Percentiles rank a stretch among this genome's conserved stretches.
Conservation (phyloP, 1,284 basidiomycete species). For the Ceratobasidium sp. region DNA sequence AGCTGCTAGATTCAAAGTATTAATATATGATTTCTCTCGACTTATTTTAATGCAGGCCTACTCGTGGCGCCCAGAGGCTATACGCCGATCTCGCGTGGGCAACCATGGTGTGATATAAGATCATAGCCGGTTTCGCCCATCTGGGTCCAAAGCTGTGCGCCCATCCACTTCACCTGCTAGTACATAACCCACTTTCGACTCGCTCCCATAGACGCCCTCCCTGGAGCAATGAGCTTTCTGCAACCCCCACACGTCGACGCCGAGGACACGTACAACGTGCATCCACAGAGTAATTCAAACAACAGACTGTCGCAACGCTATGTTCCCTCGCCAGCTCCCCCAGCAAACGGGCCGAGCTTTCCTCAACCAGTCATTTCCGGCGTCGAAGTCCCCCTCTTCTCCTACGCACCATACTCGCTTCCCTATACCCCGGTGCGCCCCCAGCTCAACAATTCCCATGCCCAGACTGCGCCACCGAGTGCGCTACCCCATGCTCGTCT, state of each 20-base stretch:
- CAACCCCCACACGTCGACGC: slow-evolving; percentile 15
- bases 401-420: neutral
- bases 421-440: slow-evolving; percentile 8
- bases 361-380: slow-evolving; percentile 16
- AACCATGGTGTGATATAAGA: neutral
- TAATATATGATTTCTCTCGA: neutral
- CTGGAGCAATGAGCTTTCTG: neutral
- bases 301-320: neutral
- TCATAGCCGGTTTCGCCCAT: too few relatives aligned
- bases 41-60: too few relatives aligned
- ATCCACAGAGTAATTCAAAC: neutral
- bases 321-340: neutral
- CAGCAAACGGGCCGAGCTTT: neutral
- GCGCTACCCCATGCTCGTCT: slow-evolving; percentile 4
- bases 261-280: neutral
- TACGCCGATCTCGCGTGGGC: neutral
- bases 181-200: too few relatives aligned
- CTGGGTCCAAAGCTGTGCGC: neutral
- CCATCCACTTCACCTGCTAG: neutral
- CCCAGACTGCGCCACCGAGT: slow-evolving; percentile 15
- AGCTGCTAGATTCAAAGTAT: neutral
- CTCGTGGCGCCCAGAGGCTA: neutral
- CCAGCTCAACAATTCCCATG: neutral
- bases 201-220: neutral
- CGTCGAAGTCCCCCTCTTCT: neutral